phyloP scores from a whole-genome alignment of 1,139 yeast species.

The Kazachstania sp. region DNA sequence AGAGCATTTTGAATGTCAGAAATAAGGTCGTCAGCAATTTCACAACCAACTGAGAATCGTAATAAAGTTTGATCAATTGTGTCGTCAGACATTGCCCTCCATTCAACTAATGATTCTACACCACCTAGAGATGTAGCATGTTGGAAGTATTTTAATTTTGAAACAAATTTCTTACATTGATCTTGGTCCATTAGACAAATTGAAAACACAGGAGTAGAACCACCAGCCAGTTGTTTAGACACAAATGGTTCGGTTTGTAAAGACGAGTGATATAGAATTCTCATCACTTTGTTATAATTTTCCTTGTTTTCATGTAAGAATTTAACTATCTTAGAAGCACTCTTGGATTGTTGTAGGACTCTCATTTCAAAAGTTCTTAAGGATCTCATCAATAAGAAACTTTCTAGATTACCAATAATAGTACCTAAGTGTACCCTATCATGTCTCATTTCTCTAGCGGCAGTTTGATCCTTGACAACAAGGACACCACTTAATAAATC shows the following conservation, averaged over 20 bases:
- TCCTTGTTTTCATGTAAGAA: slow-evolving; percentile 44
- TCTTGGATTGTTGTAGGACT: slow-evolving; percentile 54
- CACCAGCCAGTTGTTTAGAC: slow-evolving; percentile 53
- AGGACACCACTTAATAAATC: slow-evolving; percentile 78
- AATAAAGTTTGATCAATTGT: slow-evolving; percentile 48
- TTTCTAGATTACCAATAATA: slow-evolving; percentile 67
- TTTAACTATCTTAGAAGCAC: slow-evolving; percentile 54
- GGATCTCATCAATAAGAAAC: slow-evolving; percentile 66
- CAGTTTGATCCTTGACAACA: slow-evolving; percentile 47
- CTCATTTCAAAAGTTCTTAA: slow-evolving; percentile 72
- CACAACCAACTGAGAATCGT: slow-evolving; percentile 74
- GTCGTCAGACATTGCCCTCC: slow-evolving; percentile 74
- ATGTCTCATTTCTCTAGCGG: slow-evolving; percentile 38
- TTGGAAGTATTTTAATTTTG: slow-evolving; percentile 58
- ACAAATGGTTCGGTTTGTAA: slow-evolving; percentile 62
- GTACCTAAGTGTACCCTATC: slow-evolving; percentile 73
- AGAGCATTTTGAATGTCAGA: slow-evolving; percentile 50
- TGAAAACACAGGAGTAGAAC: slow-evolving; percentile 69
- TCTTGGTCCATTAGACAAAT: too few species aligned
- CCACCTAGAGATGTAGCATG: slow-evolving; percentile 95
- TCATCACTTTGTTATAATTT: slow-evolving; percentile 39
- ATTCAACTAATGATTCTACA: slow-evolving; percentile 83
- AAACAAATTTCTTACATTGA: slow-evolving; percentile 57
- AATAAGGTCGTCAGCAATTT: slow-evolving; percentile 65
- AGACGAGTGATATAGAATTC: slow-evolving; percentile 58